Evolutionary conservation across 805 yeast species (phyloP).

Genomic region (Wickerhamiella hasegawae): DNA sequence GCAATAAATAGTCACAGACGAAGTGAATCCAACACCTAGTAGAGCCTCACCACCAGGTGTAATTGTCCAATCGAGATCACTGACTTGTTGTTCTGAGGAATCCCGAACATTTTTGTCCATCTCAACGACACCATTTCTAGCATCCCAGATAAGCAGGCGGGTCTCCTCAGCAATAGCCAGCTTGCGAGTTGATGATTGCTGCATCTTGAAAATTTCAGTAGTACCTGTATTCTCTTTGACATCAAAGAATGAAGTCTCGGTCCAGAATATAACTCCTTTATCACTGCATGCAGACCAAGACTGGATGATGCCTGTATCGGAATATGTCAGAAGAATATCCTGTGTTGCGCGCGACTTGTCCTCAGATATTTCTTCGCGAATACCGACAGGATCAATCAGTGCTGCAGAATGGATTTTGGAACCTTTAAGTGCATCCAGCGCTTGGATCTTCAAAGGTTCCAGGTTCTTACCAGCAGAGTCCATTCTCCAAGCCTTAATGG

Average conservation of each 20-base stretch:
- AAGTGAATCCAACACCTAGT: slow-evolving; percentile 61
- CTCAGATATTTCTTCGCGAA: not conserved
- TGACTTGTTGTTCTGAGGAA: slow-evolving; percentile 26
- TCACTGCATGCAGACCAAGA: not conserved
- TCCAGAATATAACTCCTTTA: not conserved
- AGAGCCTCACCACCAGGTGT: slow-evolving; percentile 50
- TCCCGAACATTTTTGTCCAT: slow-evolving; percentile 47
- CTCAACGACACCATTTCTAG: slow-evolving; percentile 49
- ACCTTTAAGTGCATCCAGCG: too few species aligned
- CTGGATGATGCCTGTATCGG: not conserved
- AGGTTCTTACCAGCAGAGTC: too few species aligned
- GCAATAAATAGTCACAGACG: slow-evolving; percentile 50
- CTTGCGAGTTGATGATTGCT: slow-evolving; percentile 63
- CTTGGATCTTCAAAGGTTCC: too few species aligned
- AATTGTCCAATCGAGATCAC: slow-evolving; percentile 81
- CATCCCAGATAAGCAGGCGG: slow-evolving; percentile 68
- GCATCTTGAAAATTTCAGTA: too few species aligned
- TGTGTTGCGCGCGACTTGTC: not conserved
- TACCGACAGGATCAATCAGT: not conserved
- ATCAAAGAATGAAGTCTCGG: not conserved
- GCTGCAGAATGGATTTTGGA: not conserved
- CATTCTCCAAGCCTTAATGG: too few species aligned
- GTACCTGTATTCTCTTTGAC: not conserved
- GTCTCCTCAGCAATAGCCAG: slow-evolving; percentile 53
- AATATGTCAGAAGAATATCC: not conserved